phyloP scores from a whole-genome alignment of 495 filamentous ascomycete species.

The Tetracladium marchalianum region DNA sequence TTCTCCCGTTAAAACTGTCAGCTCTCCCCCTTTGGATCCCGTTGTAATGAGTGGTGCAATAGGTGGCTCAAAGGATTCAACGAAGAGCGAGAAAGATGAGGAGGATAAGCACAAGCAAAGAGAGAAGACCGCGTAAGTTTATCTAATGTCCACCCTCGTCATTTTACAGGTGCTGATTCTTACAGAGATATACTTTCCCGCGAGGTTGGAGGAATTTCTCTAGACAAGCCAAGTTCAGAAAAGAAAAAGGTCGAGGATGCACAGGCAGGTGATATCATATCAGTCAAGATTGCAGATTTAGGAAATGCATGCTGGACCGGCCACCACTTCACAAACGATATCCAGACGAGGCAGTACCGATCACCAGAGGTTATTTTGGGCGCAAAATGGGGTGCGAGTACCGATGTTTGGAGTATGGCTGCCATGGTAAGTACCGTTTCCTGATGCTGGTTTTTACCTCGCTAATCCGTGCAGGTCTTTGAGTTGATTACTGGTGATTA shows the following conservation, averaged over 20 bases:
- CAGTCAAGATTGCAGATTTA: slow-evolving; percentile 97
- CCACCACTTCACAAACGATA: slow-evolving; percentile 99
- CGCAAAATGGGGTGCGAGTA: slow-evolving; percentile 96
- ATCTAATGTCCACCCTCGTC: neutral
- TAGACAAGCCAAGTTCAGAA: slow-evolving; percentile 54
- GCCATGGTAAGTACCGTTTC: slow-evolving; percentile 66
- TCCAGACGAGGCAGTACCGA: slow-evolving; percentile 94
- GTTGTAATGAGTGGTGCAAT: slow-evolving; percentile 39
- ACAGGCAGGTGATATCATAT: slow-evolving; percentile 64
- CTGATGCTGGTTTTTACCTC: neutral
- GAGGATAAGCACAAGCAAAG: slow-evolving; percentile 74
- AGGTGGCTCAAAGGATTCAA: slow-evolving; percentile 40
- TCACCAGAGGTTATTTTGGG: slow-evolving; percentile 96
- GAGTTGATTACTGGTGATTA: slow-evolving; percentile 98
- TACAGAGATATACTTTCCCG: slow-evolving; percentile 76
- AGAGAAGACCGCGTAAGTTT: slow-evolving; percentile 86
- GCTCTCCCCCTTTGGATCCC: slow-evolving; percentile 11
- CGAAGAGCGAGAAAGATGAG: slow-evolving; percentile 28
- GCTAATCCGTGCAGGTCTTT: slow-evolving; percentile 59
- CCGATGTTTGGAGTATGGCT: slow-evolving; percentile 99
- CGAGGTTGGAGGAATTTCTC: slow-evolving; percentile 89
- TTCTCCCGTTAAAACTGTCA: slow-evolving; percentile 16
- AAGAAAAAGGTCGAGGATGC: slow-evolving; percentile 41
- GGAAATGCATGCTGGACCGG: slow-evolving; percentile 98
- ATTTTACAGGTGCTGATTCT: slow-evolving; percentile 2